A percentile compares a stretch with the other conserved stretches of the same genome.
Conservation (phyloP, 768 basidiomycete species). For the Strobilomyces echinocephalus region DNA sequence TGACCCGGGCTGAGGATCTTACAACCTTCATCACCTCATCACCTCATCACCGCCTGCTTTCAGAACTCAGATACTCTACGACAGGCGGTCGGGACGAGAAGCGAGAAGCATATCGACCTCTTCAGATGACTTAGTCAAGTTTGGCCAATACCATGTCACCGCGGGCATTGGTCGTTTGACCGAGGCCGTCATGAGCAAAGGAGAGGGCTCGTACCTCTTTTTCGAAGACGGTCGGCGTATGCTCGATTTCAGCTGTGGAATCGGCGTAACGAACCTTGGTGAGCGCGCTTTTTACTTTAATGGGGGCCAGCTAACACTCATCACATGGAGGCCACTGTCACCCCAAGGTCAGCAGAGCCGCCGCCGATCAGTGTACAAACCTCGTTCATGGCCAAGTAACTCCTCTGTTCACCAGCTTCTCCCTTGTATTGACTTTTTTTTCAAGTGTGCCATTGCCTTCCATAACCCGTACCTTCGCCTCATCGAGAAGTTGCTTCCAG, state of each 20-base stretch:
- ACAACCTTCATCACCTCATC: not conserved
- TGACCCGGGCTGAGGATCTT: not conserved
- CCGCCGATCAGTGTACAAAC: conserved; percentile 81
- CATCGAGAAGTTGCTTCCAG: conserved; percentile 76
- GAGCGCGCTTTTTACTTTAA: conserved; percentile 11
- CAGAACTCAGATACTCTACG: not conserved
- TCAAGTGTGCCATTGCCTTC: conserved; percentile 83
- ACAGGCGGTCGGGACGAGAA: not conserved
- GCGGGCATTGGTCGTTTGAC: conserved; percentile 39
- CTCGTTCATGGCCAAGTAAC: conserved; percentile 74
- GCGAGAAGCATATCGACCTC: conserved; percentile 21
- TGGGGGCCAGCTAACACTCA: not conserved
- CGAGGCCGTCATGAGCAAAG: conserved; percentile 59
- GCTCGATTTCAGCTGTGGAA: conserved; percentile 86
- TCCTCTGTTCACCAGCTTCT: not conserved
- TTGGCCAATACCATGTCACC: conserved; percentile 44
- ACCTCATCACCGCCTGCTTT: not conserved
- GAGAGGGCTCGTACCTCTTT: conserved; percentile 67
- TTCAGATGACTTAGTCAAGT: conserved; percentile 23
- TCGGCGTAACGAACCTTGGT: conserved; percentile 85
- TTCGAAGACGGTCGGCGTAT: conserved; percentile 68
- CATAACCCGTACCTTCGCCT: conserved; percentile 83
- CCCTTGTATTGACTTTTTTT: not conserved
- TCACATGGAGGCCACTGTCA: conserved; percentile 70
- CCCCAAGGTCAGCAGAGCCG: conserved; percentile 79